Conservation (phyloP, 2,329 filamentous ascomycete species). For the Venturia nashicola region DNA sequence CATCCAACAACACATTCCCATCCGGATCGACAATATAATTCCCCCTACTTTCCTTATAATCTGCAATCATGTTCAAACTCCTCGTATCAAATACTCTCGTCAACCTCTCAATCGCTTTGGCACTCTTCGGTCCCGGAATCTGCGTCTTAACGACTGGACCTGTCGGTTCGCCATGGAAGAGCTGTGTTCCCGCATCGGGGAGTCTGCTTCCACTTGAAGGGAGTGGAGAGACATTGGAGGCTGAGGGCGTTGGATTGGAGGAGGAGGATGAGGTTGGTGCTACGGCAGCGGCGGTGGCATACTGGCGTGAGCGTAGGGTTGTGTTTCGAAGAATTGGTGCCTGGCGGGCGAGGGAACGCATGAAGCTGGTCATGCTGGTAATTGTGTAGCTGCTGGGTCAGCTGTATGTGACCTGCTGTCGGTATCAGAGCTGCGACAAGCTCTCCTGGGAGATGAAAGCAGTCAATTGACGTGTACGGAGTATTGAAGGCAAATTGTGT, state of each 20-base stretch:
- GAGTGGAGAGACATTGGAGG: not conserved
- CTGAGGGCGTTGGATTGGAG: not conserved
- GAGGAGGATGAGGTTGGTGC: not conserved
- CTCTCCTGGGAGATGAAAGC: too few relatives aligned
- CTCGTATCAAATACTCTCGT: constrained; percentile 74
- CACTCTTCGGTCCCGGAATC: constrained; percentile 67
- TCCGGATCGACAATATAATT: constrained; percentile 71
- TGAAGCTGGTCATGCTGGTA: constrained; percentile 19
- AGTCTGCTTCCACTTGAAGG: not conserved
- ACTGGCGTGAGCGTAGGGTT: constrained; percentile 11
- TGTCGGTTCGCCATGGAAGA: constrained; percentile 46
- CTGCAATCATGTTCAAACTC: constrained; percentile 53
- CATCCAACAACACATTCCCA: constrained; percentile 60
- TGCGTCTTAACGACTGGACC: constrained; percentile 42
- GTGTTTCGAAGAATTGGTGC: constrained; percentile 15
- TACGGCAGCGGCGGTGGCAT: not conserved
- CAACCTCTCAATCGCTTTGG: constrained; percentile 56
- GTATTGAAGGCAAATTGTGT: not conserved
- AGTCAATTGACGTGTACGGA: not conserved
- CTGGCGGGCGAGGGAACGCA: not conserved
- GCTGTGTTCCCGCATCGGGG: not conserved
- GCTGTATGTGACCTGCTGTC: too few relatives aligned
- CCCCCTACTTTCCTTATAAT: constrained; percentile 36
- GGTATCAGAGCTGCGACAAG: too few relatives aligned
- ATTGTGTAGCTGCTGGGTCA: not conserved